These are phyloP conservation scores for Hymenochaete sp. DNA, from an alignment of 1,284 basidiomycete genomes.

Conservation along the genomic window DNA sequence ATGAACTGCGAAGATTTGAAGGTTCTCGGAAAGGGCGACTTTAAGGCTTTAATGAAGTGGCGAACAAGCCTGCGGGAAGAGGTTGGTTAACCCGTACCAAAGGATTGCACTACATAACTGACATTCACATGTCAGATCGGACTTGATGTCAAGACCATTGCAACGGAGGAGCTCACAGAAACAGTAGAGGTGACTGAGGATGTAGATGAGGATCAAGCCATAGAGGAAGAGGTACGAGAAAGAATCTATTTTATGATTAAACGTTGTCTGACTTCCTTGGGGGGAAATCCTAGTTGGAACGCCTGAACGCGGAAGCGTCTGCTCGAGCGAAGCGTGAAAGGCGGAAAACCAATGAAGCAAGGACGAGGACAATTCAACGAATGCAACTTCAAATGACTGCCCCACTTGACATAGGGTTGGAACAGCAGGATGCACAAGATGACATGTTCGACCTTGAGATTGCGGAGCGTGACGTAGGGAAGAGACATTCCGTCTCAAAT, in stretches of 20 bases:
- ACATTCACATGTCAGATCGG: constrained; percentile 46
- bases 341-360: constrained; percentile 84
- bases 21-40: constrained; percentile 96
- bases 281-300: constrained; percentile 56
- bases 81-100: constrained; percentile 30
- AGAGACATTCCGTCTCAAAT: constrained; percentile 35
- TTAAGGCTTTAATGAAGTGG: constrained; percentile 93
- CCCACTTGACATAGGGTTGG: constrained; percentile 90
- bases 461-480: constrained; percentile 44
- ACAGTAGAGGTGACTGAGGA: constrained; percentile 66
- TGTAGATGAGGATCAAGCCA: constrained; percentile 81
- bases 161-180: constrained; percentile 69
- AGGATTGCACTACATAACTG: constrained; percentile 3
- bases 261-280: constrained; percentile 8
- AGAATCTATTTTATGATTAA: constrained; percentile 2
- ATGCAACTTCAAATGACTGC: constrained; percentile 98
- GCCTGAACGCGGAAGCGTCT: constrained; percentile 71
- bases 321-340: constrained; percentile 76
- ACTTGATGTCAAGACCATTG: constrained; percentile 69
- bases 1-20: constrained; percentile 88
- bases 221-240: constrained; percentile 77
- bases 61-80: constrained; percentile 76
- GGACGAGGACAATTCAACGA: constrained; percentile 81
- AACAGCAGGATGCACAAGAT: constrained; percentile 72
- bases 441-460: constrained; percentile 81